Evolutionary conservation across 2,329 filamentous ascomycete genomes (phyloP).

Genomic region (Neonectria punicea): DNA sequence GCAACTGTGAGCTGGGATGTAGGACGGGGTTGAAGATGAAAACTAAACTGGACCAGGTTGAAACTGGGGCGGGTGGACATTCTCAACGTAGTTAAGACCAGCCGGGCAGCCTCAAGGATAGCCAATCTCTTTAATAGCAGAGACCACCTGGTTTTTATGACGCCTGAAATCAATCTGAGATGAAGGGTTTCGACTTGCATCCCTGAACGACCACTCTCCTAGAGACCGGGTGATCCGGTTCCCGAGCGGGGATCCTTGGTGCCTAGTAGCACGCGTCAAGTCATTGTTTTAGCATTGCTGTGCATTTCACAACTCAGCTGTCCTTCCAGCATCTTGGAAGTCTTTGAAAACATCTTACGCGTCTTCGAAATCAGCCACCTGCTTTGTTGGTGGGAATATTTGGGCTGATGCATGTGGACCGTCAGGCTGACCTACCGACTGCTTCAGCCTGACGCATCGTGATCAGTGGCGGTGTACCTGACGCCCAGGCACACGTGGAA

Average conservation of each 20-base stretch:
- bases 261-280: not conserved
- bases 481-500: slow-evolving; percentile 1
- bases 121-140: not conserved
- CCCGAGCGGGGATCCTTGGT: not conserved
- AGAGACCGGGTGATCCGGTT: not conserved
- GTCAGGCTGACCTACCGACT: slow-evolving; percentile 9
- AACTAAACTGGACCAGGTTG: not conserved
- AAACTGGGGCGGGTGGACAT: not conserved
- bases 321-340: too few species aligned
- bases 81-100: not conserved
- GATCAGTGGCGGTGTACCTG: not conserved
- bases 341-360: not conserved
- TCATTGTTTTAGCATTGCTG: not conserved
- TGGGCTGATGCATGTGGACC: not conserved
- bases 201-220: too few species aligned
- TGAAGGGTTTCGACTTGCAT: too few species aligned
- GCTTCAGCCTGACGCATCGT: slow-evolving; percentile 2
- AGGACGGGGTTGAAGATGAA: not conserved
- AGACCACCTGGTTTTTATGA: not conserved
- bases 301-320: not conserved
- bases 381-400: not conserved
- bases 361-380: not conserved
- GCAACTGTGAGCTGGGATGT: not conserved
- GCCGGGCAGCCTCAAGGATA: not conserved
- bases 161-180: not conserved